phyloP scores from a whole-genome alignment of 768 basidiomycete species.

The Suillus lakei region DNA sequence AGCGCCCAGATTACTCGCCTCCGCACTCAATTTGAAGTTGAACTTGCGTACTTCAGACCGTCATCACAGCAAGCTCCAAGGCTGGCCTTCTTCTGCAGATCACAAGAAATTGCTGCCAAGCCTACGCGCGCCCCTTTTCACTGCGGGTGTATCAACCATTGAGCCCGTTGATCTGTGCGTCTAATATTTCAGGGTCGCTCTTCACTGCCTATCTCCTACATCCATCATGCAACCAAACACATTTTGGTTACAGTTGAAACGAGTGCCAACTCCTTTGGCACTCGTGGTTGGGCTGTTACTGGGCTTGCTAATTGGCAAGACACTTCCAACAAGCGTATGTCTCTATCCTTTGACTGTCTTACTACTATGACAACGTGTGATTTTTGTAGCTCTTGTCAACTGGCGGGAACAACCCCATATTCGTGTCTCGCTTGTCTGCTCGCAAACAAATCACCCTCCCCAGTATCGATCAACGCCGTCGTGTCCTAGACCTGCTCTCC shows the following conservation, averaged over 20 bases:
- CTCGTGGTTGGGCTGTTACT: conserved; percentile 64
- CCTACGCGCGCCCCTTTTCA: conserved; percentile 6
- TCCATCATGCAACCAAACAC: conserved; percentile 31
- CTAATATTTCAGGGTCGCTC: neutral
- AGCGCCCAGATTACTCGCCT: conserved; percentile 3
- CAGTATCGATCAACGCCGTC: conserved; percentile 79
- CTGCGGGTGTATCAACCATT: neutral
- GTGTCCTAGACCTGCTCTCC: conserved; percentile 86
- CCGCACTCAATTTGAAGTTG: conserved; percentile 3
- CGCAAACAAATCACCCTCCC: conserved; percentile 75
- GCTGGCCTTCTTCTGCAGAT: conserved; percentile 4
- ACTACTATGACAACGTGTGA: neutral
- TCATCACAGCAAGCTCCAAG: neutral
- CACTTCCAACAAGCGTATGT: conserved; percentile 45
- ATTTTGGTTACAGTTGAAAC: conserved; percentile 40
- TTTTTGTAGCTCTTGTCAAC: conserved; percentile 51
- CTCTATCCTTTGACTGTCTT: neutral
- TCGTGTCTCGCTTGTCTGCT: conserved; percentile 51
- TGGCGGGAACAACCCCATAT: conserved; percentile 54
- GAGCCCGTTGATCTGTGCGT: neutral
- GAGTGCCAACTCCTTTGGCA: conserved; percentile 58
- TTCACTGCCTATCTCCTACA: neutral
- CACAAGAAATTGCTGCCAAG: neutral
- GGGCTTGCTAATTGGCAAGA: conserved; percentile 60
- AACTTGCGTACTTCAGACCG: neutral